Conservation (phyloP, 2,329 filamentous ascomycete species). For the Fusarium sp. region DNA sequence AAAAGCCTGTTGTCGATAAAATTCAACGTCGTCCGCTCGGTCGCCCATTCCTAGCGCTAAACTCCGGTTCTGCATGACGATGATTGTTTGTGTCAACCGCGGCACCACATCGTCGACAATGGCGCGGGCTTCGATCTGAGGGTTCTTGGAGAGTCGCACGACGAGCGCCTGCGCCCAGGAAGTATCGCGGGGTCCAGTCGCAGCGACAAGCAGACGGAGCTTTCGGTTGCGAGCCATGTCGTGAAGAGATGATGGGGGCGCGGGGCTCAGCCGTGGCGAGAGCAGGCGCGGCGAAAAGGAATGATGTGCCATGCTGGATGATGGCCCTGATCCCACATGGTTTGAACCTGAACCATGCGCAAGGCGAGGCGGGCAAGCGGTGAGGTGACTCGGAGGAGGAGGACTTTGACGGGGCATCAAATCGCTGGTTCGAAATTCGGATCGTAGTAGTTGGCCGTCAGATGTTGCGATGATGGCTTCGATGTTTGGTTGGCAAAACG, state of each 20-base stretch:
- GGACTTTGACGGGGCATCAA: constrained; percentile 49
- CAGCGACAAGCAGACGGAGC: constrained; percentile 72
- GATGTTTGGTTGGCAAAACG: neutral
- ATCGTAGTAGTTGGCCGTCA: neutral
- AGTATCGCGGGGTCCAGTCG: constrained; percentile 74
- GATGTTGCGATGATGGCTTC: neutral
- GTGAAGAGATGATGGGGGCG: constrained; percentile 53
- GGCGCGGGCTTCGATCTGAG: constrained; percentile 70
- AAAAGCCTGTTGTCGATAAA: constrained; percentile 63
- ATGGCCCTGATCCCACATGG: constrained; percentile 47
- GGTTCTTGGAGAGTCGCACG: constrained; percentile 74
- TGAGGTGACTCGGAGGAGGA: constrained; percentile 42
- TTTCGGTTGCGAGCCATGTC: constrained; percentile 58
- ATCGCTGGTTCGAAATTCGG: constrained; percentile 43
- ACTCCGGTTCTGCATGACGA: constrained; percentile 68
- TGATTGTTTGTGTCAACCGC: constrained; percentile 72
- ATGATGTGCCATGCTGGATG: constrained; percentile 50
- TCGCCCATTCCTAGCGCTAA: constrained; percentile 49
- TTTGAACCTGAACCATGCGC: constrained; percentile 41
- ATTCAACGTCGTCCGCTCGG: constrained; percentile 63
- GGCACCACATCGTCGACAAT: constrained; percentile 75
- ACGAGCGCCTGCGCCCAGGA: constrained; percentile 75
- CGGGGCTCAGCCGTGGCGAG: constrained; percentile 5
- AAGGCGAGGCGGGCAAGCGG: constrained; percentile 44
- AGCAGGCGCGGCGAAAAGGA: constrained; percentile 49